These are phyloP conservation scores for Aspergillus fumigatiaffinis DNA, from an alignment of 2,329 filamentous ascomycete genomes.

Conservation along the genomic window DNA sequence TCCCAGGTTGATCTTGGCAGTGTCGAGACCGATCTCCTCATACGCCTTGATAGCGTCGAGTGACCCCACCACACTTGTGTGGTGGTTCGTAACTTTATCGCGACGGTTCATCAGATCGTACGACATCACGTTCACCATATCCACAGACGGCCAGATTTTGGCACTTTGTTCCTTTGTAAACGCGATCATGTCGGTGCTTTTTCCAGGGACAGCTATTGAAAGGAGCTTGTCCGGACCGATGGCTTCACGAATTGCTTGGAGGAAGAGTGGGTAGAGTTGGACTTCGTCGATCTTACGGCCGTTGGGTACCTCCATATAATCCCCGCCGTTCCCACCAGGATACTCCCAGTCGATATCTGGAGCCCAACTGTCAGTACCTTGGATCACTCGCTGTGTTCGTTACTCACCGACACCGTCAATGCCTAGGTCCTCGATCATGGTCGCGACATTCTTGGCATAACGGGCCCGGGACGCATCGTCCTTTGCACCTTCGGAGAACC, in stretches of 20 bases:
- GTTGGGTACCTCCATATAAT: slow-evolving; percentile 64
- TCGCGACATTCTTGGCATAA: slow-evolving; percentile 62
- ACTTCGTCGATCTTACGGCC: slow-evolving; percentile 57
- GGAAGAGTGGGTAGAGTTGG: slow-evolving; percentile 57
- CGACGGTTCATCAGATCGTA: slow-evolving; percentile 71
- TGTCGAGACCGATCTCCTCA: slow-evolving; percentile 52
- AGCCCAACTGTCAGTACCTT: no score
- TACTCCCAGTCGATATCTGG: slow-evolving; percentile 65
- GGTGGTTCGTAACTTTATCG: slow-evolving; percentile 60
- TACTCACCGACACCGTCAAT: slow-evolving; percentile 61
- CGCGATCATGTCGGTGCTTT: slow-evolving; percentile 63
- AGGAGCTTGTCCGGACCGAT: slow-evolving; percentile 58
- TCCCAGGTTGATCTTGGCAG: slow-evolving; percentile 60
- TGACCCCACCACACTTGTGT: slow-evolving; percentile 58
- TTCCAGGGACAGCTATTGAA: slow-evolving; percentile 64
- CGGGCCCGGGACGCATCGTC: slow-evolving; percentile 50
- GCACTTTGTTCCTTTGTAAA: slow-evolving; percentile 56
- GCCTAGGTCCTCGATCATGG: slow-evolving; percentile 58
- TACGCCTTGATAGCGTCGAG: slow-evolving; percentile 56
- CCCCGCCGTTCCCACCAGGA: slow-evolving; percentile 61
- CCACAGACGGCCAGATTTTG: slow-evolving; percentile 56
- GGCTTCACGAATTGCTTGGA: slow-evolving; percentile 55
- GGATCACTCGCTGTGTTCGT: slow-evolving; percentile 18
- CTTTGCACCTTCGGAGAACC: slow-evolving; percentile 57
- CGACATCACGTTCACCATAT: slow-evolving; percentile 68